A percentile compares a stretch with the other conserved stretches of the same genome.
These are phyloP conservation scores for Fusarium coffeatum DNA, from an alignment of 2,329 filamentous ascomycete genomes.

Conservation along the genomic window DNA sequence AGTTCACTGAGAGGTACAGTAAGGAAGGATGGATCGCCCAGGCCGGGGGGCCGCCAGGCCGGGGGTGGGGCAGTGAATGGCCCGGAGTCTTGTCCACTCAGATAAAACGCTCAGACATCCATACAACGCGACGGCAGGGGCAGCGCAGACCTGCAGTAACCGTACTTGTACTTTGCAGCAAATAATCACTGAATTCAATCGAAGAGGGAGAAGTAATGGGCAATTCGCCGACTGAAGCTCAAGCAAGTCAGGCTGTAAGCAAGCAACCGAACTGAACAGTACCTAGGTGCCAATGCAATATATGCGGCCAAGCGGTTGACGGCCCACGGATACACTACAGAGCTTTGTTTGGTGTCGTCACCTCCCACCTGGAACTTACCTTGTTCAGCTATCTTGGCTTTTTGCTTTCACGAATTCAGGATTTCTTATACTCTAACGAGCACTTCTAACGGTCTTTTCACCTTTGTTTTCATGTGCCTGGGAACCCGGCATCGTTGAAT, in stretches of 20 bases:
- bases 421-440: slow-evolving; percentile 6
- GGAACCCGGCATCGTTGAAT: slow-evolving; percentile 6
- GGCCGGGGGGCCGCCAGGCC: slow-evolving; percentile 45
- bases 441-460: slow-evolving; percentile 24
- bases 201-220: not conserved
- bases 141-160: slow-evolving; percentile 7
- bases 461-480: slow-evolving; percentile 4
- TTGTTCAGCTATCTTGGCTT: slow-evolving; percentile 30
- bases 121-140: slow-evolving; percentile 34
- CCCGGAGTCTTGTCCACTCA: slow-evolving; percentile 39
- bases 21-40: slow-evolving; percentile 42
- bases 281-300: not conserved
- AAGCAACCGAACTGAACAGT: slow-evolving; percentile 8
- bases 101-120: slow-evolving; percentile 42
- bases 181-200: slow-evolving; percentile 6
- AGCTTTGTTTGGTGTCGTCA: slow-evolving; percentile 24
- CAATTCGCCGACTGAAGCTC: not conserved
- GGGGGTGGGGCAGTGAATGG: slow-evolving; percentile 45
- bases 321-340: slow-evolving; percentile 9
- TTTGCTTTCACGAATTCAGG: slow-evolving; percentile 20
- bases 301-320: slow-evolving; percentile 19
- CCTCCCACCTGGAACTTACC: slow-evolving; percentile 22
- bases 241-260: not conserved
- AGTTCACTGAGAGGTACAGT: slow-evolving; percentile 38
- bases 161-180: not conserved